Base-by-base conservation (phyloP, 1,284 basidiomycete genomes). In the Cystobasidiaceae sp. region DNA sequence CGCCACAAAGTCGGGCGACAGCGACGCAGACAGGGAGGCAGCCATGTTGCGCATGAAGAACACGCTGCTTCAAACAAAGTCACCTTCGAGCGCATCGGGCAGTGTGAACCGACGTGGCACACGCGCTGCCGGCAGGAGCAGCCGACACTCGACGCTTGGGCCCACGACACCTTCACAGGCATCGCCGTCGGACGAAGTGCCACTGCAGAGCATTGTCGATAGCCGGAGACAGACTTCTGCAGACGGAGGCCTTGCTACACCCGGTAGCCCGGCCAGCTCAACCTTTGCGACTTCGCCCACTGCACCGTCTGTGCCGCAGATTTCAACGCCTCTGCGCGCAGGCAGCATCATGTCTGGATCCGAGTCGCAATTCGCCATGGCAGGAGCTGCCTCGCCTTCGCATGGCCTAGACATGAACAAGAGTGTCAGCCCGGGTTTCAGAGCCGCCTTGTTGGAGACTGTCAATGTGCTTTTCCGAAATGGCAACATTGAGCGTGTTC, bases 31-130 rank as follows among this genome's bases (percentile, higher is more conserved):
- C 67, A 76, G 82, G 25, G 78, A 80, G 45, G 73, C 78, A 15
- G 83, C 89, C 55, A 71, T 79, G 13, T 75, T 89, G 2, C 87
- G 87, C 15, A 84, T 86, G 6, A 89, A 87, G 0, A 78, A 87
- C 48, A 87, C 88, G 17, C 73, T 87, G 3, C 81, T 50, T 34
- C 37, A 51, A 45, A 44, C 19, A n/a, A 44, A 25, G n/a, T 32
- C 51, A 4, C 21, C 43, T 13, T 45, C 51, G 4, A 19, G n/a
- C 17, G 8, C 43, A 9, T 52, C 50, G 23, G 23, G 25, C 11
- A 48, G 51, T 19, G 21, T 64, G 4, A 56, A 54, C 34, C 50
- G 61, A 25, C 61, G 61, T 34, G 61, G 43, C 21, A 64, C 61
- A 5, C 25, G 61, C 25, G 60, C 50, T 5, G 54, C 39, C 11